phyloP scores from a whole-genome alignment of 2,329 filamentous ascomycete genomes.

The Colletotrichum viniferum region DNA sequence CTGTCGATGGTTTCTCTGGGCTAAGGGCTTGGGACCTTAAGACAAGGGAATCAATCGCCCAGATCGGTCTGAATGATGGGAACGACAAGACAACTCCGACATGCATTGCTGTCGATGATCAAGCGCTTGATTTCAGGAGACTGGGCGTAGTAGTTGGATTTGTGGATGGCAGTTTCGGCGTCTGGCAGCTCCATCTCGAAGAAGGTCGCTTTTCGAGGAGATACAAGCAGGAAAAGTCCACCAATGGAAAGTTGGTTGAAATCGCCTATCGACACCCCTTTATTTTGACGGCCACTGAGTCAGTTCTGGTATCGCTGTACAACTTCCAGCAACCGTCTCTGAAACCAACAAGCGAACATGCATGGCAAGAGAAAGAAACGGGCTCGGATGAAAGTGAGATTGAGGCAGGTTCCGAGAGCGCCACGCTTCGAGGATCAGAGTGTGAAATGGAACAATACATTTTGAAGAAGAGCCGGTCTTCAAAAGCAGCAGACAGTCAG shows the following conservation, averaged over 20 bases:
- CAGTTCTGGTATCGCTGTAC: constrained; percentile 79
- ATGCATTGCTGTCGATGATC: constrained; percentile 69
- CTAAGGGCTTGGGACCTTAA: constrained; percentile 81
- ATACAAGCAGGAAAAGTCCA: constrained; percentile 66
- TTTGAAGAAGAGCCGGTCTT: background rate
- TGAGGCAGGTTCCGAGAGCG: background rate
- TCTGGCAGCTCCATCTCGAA: constrained; percentile 66
- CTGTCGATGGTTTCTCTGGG: constrained; percentile 71
- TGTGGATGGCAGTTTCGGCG: constrained; percentile 70
- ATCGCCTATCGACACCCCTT: constrained; percentile 78
- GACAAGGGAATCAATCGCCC: constrained; percentile 64
- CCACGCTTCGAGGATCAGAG: background rate
- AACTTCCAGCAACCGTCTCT: constrained; percentile 50
- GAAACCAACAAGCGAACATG: background rate
- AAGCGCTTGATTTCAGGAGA: constrained; percentile 41
- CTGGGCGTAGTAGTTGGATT: constrained; percentile 74
- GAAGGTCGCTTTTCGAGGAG: constrained; percentile 47
- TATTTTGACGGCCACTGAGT: constrained; percentile 76
- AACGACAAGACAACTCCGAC: constrained; percentile 50
- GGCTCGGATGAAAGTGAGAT: background rate
- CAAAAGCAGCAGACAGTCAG: background rate
- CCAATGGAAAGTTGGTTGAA: constrained; percentile 69
- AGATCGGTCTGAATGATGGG: constrained; percentile 36
- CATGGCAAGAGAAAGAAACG: background rate
- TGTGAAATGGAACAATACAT: background rate